These are phyloP conservation scores for Cladosporium sphaerospermum DNA, from an alignment of 2,329 filamentous ascomycete species.

Conservation along the genomic window DNA sequence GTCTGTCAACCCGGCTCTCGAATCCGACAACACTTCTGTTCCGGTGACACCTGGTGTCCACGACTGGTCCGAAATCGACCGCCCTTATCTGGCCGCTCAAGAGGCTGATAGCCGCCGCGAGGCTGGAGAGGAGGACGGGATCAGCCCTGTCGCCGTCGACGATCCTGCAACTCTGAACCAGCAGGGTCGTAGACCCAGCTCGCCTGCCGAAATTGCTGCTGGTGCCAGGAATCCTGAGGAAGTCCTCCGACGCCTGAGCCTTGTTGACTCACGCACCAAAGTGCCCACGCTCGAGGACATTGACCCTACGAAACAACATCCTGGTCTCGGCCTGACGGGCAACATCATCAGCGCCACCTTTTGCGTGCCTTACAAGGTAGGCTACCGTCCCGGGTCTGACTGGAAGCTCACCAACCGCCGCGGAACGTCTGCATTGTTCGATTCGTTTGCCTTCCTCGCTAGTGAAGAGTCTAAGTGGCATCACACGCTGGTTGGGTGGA, in stretches of 20 bases:
- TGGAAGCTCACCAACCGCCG: constrained; percentile 69
- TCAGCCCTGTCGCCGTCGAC: constrained; percentile 3
- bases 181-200: constrained; percentile 24
- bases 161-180: not conserved
- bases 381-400: constrained; percentile 45
- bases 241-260: constrained; percentile 48
- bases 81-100: constrained; percentile 4
- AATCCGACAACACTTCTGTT: constrained; percentile 31
- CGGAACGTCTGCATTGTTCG: constrained; percentile 86
- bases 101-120: not conserved
- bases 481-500: constrained; percentile 91
- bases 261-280: constrained; percentile 32
- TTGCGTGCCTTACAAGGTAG: constrained; percentile 56
- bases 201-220: constrained; percentile 37
- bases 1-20: constrained; percentile 35
- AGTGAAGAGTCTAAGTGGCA: constrained; percentile 82
- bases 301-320: constrained; percentile 51
- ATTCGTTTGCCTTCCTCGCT: constrained; percentile 81
- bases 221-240: constrained; percentile 45
- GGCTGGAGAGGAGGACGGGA: not conserved
- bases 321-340: constrained; percentile 53
- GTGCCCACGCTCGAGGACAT: constrained; percentile 40
- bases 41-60: constrained; percentile 40
- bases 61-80: constrained; percentile 9
- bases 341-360: constrained; percentile 59